Evolutionary conservation across 176 grass and related monocot genomes (phyloP), one percentile per base, ranked within the genome.

Genomic region (Triticum monococcum): DNA sequence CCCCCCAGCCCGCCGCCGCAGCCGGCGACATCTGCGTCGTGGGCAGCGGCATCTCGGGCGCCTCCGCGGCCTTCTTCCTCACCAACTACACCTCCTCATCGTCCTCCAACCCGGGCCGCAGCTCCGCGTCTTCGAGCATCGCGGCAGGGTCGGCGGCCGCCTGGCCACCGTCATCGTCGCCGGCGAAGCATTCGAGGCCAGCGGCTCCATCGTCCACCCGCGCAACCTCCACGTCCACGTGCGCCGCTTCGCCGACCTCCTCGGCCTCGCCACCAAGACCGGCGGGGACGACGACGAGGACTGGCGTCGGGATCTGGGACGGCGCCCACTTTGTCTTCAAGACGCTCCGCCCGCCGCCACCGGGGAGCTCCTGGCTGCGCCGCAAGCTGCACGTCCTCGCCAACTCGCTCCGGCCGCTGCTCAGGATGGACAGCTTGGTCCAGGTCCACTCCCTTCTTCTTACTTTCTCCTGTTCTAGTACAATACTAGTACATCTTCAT

Each of bases 11-110:
- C 36, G 20, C 79, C 12, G 8, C 38, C 38, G 38, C 38, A 2
- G 46, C 56, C 26, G 43, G 46, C 60, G 88, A 93, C 67, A 75
- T 93, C 64, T 97, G 95, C 68, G 83, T 97, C 71, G 72, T 97
- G 1, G 95, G 95, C 16, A 82, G 88, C 63, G 95, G 95, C 52
- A 97, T 97, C 76, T 93, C 87, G 9, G 92, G 88, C 43, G 85
- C 95, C 25, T 97, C 95, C 36, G 82, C 91, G 46, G 88, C 95
- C 79, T 92, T 92, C 88, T 98, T 98, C 81, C 89, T 98, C 86
- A 81, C 89, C 28, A 90, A 90, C 54, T 91, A 98, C 75, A 89
- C 92, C 52, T 17, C 79, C 67, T 11, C 66, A 54, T 37, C 84
- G 82, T 65, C 73, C 38, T 40, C 37, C 8, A 7, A 8, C 37